Evolutionary conservation across 495 filamentous ascomycete genomes (phyloP).

Genomic region (Aspergillus cavernicola): DNA sequence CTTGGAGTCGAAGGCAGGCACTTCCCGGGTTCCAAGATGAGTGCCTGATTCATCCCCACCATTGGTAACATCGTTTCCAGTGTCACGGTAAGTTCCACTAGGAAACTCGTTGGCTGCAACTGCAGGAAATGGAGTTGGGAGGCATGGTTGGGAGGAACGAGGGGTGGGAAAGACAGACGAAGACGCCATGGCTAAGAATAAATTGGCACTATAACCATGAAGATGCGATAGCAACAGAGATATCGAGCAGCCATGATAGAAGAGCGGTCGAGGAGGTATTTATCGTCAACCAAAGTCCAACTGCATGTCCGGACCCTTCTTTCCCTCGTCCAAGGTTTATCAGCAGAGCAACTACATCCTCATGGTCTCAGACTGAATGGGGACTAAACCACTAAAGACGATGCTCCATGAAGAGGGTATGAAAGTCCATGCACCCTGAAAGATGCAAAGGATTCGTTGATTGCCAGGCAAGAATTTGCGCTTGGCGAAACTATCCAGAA

Average conservation of each 20-base stretch:
- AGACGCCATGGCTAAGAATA: conserved; percentile 7
- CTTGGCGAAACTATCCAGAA: background rate
- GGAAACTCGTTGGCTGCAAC: background rate
- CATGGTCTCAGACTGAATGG: no score
- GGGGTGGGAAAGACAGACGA: background rate
- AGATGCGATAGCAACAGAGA: background rate
- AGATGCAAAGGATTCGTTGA: no score
- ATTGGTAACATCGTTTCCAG: background rate
- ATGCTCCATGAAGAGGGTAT: no score
- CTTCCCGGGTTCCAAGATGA: background rate
- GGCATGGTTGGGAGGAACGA: background rate
- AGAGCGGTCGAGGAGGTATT: background rate
- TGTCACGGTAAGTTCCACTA: background rate
- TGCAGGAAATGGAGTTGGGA: background rate
- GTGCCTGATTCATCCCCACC: background rate
- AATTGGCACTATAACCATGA: conserved; percentile 2
- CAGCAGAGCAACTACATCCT: no score
- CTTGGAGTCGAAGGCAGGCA: background rate
- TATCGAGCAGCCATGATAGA: background rate
- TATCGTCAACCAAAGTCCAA: no score
- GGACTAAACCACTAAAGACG: no score
- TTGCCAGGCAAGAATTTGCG: no score
- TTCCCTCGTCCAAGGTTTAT: no score
- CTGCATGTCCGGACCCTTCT: conserved; percentile 4
- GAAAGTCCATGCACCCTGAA: no score